Conservation (phyloP, 257 asterid species). For the Gardenia jasminoides region DNA sequence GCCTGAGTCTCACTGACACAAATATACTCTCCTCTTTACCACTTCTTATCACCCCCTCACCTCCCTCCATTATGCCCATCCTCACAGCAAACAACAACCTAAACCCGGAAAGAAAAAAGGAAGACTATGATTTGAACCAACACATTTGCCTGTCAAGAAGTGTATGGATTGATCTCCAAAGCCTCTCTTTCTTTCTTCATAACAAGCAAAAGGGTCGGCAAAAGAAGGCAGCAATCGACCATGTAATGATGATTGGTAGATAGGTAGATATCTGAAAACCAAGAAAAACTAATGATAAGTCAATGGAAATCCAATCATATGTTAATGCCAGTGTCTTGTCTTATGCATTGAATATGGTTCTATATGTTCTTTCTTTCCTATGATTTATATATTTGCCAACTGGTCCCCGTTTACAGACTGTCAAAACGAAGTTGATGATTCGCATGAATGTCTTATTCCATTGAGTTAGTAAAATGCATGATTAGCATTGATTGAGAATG, state of each 20-base stretch:
- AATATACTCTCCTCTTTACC: conserved; percentile 68
- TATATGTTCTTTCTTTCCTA: conserved; percentile 12
- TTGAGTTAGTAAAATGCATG: conserved; percentile 33
- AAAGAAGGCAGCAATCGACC: conserved; percentile 43
- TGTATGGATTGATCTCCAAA: conserved; percentile 11
- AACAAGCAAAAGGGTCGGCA: conserved; percentile 38
- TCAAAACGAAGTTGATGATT: conserved; percentile 63
- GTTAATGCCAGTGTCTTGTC: conserved; percentile 40
- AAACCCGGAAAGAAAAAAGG: background rate
- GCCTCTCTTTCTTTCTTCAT: conserved; percentile 9
- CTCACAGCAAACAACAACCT: background rate
- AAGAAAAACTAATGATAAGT: conserved; percentile 34
- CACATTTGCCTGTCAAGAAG: conserved; percentile 9
- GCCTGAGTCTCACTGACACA: conserved; percentile 94
- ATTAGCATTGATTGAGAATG: conserved; percentile 39
- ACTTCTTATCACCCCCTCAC: conserved; percentile 21
- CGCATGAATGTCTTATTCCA: conserved; percentile 43
- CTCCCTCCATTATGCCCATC: conserved; percentile 35
- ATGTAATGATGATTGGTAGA: conserved; percentile 27
- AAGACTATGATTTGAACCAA: background rate
- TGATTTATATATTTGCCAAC: conserved; percentile 12
- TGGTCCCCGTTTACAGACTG: conserved; percentile 88
- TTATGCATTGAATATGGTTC: conserved; percentile 48
- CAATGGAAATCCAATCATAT: conserved; percentile 49
- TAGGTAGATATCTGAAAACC: conserved; percentile 20